Base-by-base conservation (phyloP, 1,139 yeast genomes). In the Scheffersomyces quercinus region DNA sequence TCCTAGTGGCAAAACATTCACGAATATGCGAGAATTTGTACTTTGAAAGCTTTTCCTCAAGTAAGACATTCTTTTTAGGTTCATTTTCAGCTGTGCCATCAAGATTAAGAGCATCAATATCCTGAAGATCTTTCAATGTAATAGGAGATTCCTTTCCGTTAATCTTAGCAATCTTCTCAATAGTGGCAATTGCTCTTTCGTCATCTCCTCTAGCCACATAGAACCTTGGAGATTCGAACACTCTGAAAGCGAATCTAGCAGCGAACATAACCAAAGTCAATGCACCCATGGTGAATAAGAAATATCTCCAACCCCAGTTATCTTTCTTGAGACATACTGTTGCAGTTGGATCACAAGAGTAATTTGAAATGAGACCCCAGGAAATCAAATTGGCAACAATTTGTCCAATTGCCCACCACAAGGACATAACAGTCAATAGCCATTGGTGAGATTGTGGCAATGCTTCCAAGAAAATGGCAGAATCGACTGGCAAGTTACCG, bases 321-420 rank as follows among this genome's bases (percentile, higher is more conserved):
- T 72, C 70, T n/a, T 39, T 50, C 39, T 68, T 66, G 34, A 48
- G 49, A 47, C 77, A 72, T 3, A 46, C 49, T 5, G 36, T 37
- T 1, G 37, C 39, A 3, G 54, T 45, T 38, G 57, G 60, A 29
- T 50, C 53, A 55, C 77, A 72, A 5, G 75, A 68, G 45, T 49
- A 72, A 49, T 69, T 71, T 5, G 70, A 55, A 29, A 73, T 64
- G 33, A 73, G 60, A 1, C 67, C 76, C 76, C 77, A 71, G 10
- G 74, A 60, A 14, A 73, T 47, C 33, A 71, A 59, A 39, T 68
- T 71, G 28, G 75, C 67, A 15, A 70, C 53, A 15, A 71, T 53
- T 49, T 72, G 77, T 6, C 76, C 76, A 34, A 71, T 50, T 3
- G 76, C 68, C 78, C 77, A 73, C 73, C 74, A 72, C 8, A 60